Percentiles rank a stretch among this genome's conserved stretches.
phyloP scores from a whole-genome alignment of 352 stramenopile genomes.

The Globisporangium parvum region DNA sequence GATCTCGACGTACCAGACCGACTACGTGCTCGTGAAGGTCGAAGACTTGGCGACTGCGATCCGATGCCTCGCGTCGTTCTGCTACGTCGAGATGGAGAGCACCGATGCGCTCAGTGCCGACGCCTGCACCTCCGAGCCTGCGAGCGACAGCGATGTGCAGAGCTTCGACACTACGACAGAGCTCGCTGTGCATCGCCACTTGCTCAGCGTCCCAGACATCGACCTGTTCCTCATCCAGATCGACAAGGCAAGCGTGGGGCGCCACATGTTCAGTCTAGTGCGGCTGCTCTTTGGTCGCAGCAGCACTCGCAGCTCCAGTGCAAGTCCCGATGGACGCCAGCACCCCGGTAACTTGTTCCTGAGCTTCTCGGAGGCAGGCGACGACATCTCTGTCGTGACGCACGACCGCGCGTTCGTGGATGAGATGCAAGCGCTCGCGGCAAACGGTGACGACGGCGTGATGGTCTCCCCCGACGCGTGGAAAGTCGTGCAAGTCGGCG shows the following conservation, averaged over 20 bases:
- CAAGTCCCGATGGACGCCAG: too few species aligned
- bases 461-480: conserved; percentile 54
- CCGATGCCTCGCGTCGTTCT: conserved; percentile 44
- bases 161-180: background rate
- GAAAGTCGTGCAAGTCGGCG: conserved; percentile 61
- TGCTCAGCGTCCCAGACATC: conserved; percentile 47
- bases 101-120: conserved; percentile 17
- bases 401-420: conserved; percentile 36
- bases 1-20: conserved; percentile 69
- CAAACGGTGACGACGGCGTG: conserved; percentile 35
- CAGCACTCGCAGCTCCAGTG: background rate
- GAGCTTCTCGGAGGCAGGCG: conserved; percentile 53
- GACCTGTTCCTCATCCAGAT: conserved; percentile 55
- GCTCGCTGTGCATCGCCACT: conserved; percentile 34
- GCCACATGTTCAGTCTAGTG: conserved; percentile 55
- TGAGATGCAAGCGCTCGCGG: conserved; percentile 27
- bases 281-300: conserved; percentile 36
- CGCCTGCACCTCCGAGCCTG: background rate
- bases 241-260: conserved; percentile 29
- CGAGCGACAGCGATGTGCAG: too few species aligned
- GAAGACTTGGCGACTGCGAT: conserved; percentile 44
- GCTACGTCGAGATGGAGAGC: conserved; percentile 46
- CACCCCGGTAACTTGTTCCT: conserved; percentile 51
- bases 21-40: conserved; percentile 63
- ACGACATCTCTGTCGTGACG: conserved; percentile 56